A percentile compares a stretch with the other conserved stretches of the same genome.
phyloP scores from a whole-genome alignment of 192 early-diverging fungal genomes.

The Entomortierella lignicola region DNA sequence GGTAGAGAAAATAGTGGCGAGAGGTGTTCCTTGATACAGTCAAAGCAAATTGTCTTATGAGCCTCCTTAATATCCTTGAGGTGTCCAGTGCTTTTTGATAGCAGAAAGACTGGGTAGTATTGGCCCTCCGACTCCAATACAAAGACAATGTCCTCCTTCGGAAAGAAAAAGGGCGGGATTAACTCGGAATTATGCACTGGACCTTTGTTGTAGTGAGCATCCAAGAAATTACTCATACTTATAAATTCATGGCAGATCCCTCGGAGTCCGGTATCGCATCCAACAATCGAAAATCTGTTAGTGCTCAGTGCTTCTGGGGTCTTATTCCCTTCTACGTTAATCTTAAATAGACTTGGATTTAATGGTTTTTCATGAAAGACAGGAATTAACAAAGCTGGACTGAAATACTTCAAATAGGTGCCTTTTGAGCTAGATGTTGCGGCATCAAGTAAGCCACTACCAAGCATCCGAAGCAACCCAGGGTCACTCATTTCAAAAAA shows the following conservation, averaged over 20 bases:
- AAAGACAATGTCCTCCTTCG: background rate
- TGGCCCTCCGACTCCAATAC: background rate
- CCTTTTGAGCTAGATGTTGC: background rate
- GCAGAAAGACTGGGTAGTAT: slow-evolving; percentile 3
- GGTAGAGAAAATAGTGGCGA: background rate
- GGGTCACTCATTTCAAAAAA: background rate
- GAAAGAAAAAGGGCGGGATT: background rate
- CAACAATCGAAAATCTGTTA: background rate
- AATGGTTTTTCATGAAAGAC: background rate
- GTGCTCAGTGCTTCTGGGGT: background rate
- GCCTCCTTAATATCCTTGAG: background rate
- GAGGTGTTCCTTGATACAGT: background rate
- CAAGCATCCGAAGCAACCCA: background rate
- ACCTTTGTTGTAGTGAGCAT: background rate
- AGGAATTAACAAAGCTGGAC: background rate
- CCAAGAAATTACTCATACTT: background rate
- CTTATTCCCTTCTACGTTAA: background rate
- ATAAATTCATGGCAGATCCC: background rate
- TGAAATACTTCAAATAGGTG: background rate
- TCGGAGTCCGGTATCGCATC: background rate
- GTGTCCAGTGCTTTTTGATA: background rate
- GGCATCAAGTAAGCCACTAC: background rate
- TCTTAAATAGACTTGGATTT: background rate
- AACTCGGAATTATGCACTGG: background rate
- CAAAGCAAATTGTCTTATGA: background rate